phyloP scores from a whole-genome alignment of 352 stramenopile species.

The Phytopythium vexans region DNA sequence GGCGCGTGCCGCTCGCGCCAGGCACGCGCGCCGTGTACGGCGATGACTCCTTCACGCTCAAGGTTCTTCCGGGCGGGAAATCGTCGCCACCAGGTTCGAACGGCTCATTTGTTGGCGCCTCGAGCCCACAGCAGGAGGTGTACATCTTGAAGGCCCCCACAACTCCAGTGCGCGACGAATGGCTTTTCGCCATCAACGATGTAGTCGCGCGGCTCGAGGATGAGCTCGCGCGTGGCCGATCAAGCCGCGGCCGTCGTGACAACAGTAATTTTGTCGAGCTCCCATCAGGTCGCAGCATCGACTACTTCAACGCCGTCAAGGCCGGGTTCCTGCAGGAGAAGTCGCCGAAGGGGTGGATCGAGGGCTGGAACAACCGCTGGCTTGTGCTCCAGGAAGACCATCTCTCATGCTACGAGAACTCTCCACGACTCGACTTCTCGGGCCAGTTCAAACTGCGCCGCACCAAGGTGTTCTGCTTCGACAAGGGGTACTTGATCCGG shows the following conservation, averaged over 20 bases:
- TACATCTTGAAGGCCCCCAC: slow-evolving; percentile 66
- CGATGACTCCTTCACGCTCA: slow-evolving; percentile 81
- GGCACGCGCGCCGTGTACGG: slow-evolving; percentile 59
- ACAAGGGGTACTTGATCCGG: slow-evolving; percentile 74
- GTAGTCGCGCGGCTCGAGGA: slow-evolving; percentile 15
- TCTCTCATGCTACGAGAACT: slow-evolving; percentile 80
- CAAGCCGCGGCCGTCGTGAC: slow-evolving; percentile 6
- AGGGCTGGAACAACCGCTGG: slow-evolving; percentile 80
- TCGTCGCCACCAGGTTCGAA: slow-evolving; percentile 13
- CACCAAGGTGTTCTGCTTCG: slow-evolving; percentile 67
- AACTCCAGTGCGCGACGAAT: slow-evolving; percentile 63
- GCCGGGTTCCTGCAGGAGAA: slow-evolving; percentile 71
- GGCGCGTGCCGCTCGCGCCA: slow-evolving; percentile 52
- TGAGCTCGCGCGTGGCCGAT: background rate
- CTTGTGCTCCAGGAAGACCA: slow-evolving; percentile 75
- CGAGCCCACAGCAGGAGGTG: slow-evolving; percentile 17
- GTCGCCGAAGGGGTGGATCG: slow-evolving; percentile 74
- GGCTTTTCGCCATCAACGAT: slow-evolving; percentile 62
- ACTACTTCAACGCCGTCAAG: slow-evolving; percentile 82
- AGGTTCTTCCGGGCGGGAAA: slow-evolving; percentile 47
- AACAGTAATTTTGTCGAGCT: slow-evolving; percentile 51
- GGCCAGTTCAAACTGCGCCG: slow-evolving; percentile 66
- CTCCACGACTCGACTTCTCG: slow-evolving; percentile 68
- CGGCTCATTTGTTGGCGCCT: slow-evolving; percentile 3
- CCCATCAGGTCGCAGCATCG: slow-evolving; percentile 50